A percentile compares a stretch with the other conserved stretches of the same genome.
Evolutionary conservation across 371 early-diverging fungal genomes (phyloP).

Genomic region (Zychaea mexicana): DNA sequence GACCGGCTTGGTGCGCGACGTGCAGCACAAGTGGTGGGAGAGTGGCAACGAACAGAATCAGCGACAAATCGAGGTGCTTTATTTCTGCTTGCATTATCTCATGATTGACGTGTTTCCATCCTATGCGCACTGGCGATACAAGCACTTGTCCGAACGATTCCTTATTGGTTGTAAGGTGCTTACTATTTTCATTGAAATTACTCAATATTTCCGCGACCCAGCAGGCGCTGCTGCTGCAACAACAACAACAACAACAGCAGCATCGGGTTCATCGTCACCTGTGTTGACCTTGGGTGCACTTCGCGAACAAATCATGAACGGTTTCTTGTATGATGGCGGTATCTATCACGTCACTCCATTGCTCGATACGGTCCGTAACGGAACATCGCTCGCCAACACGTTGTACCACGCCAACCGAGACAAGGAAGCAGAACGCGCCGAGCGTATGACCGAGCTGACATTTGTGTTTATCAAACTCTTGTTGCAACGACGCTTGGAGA

Average conservation of each 20-base stretch:
- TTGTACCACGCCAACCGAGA: constrained; percentile 25
- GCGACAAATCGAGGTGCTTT: constrained; percentile 30
- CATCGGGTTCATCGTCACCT: neutral
- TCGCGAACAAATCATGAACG: constrained; percentile 31
- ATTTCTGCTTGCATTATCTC: constrained; percentile 36
- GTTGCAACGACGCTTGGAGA: constrained; percentile 31
- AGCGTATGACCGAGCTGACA: constrained; percentile 34
- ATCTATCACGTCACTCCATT: constrained; percentile 39
- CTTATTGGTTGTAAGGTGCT: constrained; percentile 42
- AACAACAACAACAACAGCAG: neutral
- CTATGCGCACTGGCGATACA: constrained; percentile 47
- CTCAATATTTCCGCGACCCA: constrained; percentile 24
- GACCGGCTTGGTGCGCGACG: constrained; percentile 35
- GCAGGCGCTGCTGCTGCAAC: neutral
- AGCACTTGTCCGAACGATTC: constrained; percentile 40
- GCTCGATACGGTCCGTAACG: constrained; percentile 34
- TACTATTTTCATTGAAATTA: constrained; percentile 35
- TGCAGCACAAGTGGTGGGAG: constrained; percentile 44
- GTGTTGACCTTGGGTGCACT: constrained; percentile 21
- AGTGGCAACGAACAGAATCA: constrained; percentile 9
- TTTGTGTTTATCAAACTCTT: constrained; percentile 37
- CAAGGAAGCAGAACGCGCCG: constrained; percentile 36
- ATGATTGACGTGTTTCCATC: constrained; percentile 47
- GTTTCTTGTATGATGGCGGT: constrained; percentile 42
- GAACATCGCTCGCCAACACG: constrained; percentile 31